Evolutionary conservation across 768 basidiomycete genomes (phyloP).

Genomic region (Macrolepiota fuliginosa): DNA sequence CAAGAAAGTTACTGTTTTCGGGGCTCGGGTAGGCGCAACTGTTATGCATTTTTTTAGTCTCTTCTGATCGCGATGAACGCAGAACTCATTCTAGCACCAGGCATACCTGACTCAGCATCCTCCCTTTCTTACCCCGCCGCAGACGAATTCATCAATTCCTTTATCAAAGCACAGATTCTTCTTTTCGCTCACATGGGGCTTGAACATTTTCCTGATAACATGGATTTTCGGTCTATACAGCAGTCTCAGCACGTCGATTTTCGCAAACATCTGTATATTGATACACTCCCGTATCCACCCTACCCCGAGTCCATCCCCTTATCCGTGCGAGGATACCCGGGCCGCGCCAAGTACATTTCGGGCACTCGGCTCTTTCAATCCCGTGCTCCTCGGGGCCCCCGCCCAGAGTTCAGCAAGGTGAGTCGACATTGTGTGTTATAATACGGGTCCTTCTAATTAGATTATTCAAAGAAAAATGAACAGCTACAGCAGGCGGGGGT

Average conservation of each 20-base stretch:
- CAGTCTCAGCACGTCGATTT: background rate
- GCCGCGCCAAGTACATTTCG: background rate
- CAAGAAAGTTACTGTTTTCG: background rate
- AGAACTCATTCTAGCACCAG: background rate
- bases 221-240: background rate
- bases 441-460: too few species aligned
- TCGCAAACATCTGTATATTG: background rate
- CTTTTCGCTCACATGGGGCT: background rate
- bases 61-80: background rate
- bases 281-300: background rate
- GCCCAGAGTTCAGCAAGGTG: background rate
- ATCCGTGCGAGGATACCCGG: background rate
- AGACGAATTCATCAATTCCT: background rate
- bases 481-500: background rate
- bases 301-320: background rate
- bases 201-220: background rate
- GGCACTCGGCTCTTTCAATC: background rate
- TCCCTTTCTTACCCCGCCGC: background rate
- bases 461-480: background rate
- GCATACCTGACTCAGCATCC: background rate
- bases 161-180: background rate
- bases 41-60: background rate
- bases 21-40: background rate
- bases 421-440: background rate
- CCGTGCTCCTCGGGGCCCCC: background rate